These are phyloP conservation scores for Coemansia reversa DNA, from an alignment of 192 early-diverging fungal species.

Conservation along the genomic window DNA sequence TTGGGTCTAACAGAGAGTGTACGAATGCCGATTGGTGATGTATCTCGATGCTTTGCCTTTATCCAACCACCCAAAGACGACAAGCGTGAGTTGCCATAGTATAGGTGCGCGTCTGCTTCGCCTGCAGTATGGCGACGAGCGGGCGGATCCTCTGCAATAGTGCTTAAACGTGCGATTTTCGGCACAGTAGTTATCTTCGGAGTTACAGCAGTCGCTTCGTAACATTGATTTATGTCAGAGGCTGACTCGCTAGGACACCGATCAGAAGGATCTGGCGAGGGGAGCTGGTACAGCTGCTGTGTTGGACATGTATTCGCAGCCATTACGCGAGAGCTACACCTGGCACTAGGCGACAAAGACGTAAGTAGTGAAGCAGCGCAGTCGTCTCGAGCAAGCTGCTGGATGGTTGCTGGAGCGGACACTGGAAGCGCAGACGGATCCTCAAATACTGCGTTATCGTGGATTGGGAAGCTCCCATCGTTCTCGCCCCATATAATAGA, in stretches of 20 bases:
- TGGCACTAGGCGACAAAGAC: background rate
- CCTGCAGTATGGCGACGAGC: conserved; percentile 43
- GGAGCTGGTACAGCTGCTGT: conserved; percentile 24
- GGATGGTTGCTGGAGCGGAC: background rate
- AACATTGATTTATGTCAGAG: background rate
- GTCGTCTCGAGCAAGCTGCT: background rate
- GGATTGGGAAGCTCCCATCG: background rate
- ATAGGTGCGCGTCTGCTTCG: conserved; percentile 20
- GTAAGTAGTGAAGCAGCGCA: background rate
- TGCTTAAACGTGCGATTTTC: background rate
- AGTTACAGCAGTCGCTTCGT: background rate
- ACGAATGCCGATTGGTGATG: conserved; percentile 42
- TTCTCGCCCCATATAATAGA: background rate
- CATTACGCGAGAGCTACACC: background rate
- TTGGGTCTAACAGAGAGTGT: conserved; percentile 12
- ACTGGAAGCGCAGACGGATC: background rate
- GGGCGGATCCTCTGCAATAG: conserved; percentile 2
- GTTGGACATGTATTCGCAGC: background rate
- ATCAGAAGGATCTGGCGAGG: conserved; percentile 39
- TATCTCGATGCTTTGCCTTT: conserved; percentile 21
- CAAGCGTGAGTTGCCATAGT: background rate
- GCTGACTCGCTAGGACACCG: conserved; percentile 11
- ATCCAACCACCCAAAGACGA: conserved; percentile 15
- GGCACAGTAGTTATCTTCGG: background rate
- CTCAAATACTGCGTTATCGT: background rate